Conservation (phyloP, 768 basidiomycete genomes). For the Tulasnella sp. region DNA sequence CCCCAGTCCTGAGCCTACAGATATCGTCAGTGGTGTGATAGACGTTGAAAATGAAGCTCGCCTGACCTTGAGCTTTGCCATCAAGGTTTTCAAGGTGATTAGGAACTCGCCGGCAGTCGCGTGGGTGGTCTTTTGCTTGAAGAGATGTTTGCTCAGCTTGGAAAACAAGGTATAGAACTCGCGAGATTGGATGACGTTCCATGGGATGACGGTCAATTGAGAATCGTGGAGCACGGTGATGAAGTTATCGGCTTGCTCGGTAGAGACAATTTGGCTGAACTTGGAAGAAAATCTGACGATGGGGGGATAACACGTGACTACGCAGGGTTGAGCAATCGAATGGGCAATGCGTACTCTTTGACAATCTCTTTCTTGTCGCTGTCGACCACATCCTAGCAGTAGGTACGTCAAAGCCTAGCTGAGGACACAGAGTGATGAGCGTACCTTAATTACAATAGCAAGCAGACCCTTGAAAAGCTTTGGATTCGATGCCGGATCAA, state of each 20-base stretch:
- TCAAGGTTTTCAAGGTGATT: conserved; percentile 7
- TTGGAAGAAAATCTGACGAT: background rate
- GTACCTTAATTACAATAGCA: conserved; percentile 50
- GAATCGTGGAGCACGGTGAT: conserved; percentile 7
- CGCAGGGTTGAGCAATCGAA: too few relatives aligned
- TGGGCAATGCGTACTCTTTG: conserved; percentile 34
- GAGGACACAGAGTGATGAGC: background rate
- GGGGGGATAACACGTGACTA: background rate
- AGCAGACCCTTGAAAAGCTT: conserved; percentile 46
- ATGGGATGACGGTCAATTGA: background rate
- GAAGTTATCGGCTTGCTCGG: conserved; percentile 11
- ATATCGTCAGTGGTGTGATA: background rate
- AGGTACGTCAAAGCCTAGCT: background rate
- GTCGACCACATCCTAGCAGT: conserved; percentile 45
- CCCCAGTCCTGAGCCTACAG: conserved; percentile 9
- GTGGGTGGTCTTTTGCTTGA: conserved; percentile 3
- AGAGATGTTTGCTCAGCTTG: background rate
- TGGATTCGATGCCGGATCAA: conserved; percentile 47
- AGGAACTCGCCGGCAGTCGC: conserved; percentile 10
- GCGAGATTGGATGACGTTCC: conserved; percentile 2
- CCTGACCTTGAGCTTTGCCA: conserved; percentile 12
- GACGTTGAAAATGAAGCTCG: background rate
- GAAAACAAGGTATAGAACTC: conserved; percentile 5
- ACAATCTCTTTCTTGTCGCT: conserved; percentile 46
- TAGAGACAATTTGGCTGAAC: conserved; percentile 1